Evolutionary conservation across 306 rosid species (phyloP), one percentile per base, ranked within the genome.

Genomic region (Trifolium fragiferum): DNA sequence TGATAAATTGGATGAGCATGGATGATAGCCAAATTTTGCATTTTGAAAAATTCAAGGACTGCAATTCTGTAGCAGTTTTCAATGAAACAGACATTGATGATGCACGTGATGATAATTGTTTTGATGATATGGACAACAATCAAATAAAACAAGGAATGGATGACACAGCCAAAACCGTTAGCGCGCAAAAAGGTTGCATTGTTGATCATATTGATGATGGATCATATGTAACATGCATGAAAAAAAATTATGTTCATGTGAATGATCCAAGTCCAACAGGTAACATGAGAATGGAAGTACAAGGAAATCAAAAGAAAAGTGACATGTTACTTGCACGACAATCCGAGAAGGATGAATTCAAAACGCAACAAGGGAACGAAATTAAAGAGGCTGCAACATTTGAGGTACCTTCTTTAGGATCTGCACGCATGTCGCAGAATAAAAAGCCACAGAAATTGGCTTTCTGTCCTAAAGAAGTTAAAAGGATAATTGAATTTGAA

Each of bases 401-500:
- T 2, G 70, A 74, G 47, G 54, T 41, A 4, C 82, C 68, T 59
- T 78, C 77, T 55, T 69, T 62, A 38, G 87, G 80, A 79, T 83
- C 63, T 49, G 74, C 54, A 30, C 78, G 82, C 60, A 18, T 57
- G 66, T 78, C 82, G 57, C 81, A 80, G 2, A 74, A 76, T 27
- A 86, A 58, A 81, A 90, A 90, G 71, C 82, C 91, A 83, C 83
- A 64, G 55, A 93, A 90, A 78, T 82, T 87, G 46, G 93, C 93
- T 44, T 90, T 93, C 82, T 90, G 98, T 68, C 95, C 97, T 8
- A 87, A 85, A 85, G 98, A 93, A 85, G 92, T 90, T 70, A 89
- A 86, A 84, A 83, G 85, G 58, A 85, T 93, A 37, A 82, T 89
- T 64, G 90, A 83, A 60, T 89, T 83, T 3, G 90, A 87, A 72